Evolutionary conservation across 768 basidiomycete genomes (phyloP).

Genomic region (Tylopilus subfusipes): DNA sequence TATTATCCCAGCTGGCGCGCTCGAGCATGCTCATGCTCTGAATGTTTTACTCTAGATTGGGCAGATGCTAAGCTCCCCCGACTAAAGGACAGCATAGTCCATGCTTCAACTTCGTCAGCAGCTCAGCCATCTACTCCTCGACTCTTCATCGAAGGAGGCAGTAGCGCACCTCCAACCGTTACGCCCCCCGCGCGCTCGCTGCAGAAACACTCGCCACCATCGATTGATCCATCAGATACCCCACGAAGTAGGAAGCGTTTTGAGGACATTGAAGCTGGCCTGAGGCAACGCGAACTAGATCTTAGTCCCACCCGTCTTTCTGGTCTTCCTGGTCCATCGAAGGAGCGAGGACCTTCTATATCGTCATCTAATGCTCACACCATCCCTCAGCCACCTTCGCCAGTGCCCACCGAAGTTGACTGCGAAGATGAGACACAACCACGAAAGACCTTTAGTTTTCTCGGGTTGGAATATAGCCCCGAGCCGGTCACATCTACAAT

Average conservation of each 20-base stretch:
- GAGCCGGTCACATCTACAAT: neutral
- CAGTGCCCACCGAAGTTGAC: conserved; percentile 24
- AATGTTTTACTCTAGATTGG: conserved; percentile 28
- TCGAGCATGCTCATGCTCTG: neutral
- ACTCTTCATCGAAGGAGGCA: neutral
- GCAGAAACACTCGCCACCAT: neutral
- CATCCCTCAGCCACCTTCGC: conserved; percentile 25
- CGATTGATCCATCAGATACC: neutral
- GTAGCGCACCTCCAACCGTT: neutral
- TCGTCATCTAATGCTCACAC: neutral
- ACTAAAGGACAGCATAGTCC: neutral
- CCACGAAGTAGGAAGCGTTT: conserved; percentile 12
- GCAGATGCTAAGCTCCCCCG: conserved; percentile 24
- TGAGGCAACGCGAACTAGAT: conserved; percentile 16
- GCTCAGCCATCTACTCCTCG: neutral
- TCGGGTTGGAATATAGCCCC: conserved; percentile 21
- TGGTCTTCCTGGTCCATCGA: neutral
- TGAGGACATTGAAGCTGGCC: conserved; percentile 15
- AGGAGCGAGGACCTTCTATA: conserved; percentile 1
- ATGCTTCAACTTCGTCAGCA: neutral
- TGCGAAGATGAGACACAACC: conserved; percentile 14
- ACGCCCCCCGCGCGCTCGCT: neutral
- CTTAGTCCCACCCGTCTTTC: conserved; percentile 5
- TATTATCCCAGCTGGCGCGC: neutral
- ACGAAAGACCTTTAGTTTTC: conserved; percentile 21